Base-by-base conservation (phyloP, 805 yeast species). In the Nakazawaea siamensis region DNA sequence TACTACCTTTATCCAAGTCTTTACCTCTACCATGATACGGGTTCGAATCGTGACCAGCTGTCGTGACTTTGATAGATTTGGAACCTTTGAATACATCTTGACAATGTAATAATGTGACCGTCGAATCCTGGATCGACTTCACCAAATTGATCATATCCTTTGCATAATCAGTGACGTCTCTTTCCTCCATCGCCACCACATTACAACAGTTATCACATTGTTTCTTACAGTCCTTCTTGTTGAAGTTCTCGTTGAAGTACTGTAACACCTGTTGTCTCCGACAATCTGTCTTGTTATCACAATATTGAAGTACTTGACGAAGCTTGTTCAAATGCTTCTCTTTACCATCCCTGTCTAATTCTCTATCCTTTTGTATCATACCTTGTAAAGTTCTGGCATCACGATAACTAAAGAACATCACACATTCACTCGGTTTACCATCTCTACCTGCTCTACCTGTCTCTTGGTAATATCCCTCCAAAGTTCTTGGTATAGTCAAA, bases 371-470 rank as follows among this genome's bases (percentile, higher is more conserved):
- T 39, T 76, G 77, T 29, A 92, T 87, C 75, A 86, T 70, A 13
- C 76, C 65, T 54, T 81, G 87, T 29, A 92, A 58, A 19, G 75
- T 62, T 38, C 87, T 63, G 0, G 90, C 94, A 58, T 90, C 98
- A 40, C 71, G 70, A 58, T 80, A 80, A 9, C 78, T 70, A 55
- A 81, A 92, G 47, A 73, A 90, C 70, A 90, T 69, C 11, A 86
- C 70, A 58, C 97, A 92, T 38, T 77, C 80, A 1, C 95, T 81
- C 29, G 64, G 73, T 6, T 70, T 60, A 0, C 98, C 97, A 60
- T 92, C 98, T 60, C 98, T 73, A 4, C 98, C 98, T 4, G 97
- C 98, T 57, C 98, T 76, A 6, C 98, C 98, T 1, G 97, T 88
- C 54, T 92, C 98, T 57, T 92, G 98, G 50, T 92, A 92, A 55